Percentiles rank a stretch among this genome's conserved stretches.
Conservation (phyloP, 225 moss, liverwort and hornwort species). For the Rhytidiadelphus loreus region DNA sequence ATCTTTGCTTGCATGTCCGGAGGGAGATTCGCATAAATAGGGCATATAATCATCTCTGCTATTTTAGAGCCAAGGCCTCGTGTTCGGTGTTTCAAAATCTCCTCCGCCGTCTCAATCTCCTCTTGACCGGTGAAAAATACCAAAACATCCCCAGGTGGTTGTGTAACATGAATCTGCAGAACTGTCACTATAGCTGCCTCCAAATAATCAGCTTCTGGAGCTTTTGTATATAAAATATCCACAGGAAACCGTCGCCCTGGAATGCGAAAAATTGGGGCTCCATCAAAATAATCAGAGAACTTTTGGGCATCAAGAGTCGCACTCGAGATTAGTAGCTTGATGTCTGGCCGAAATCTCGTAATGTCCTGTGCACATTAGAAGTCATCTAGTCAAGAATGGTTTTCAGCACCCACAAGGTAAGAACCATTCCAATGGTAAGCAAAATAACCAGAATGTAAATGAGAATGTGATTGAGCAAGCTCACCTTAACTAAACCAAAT, state of each 20-base stretch:
- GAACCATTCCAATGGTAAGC: not conserved
- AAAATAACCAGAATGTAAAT: not conserved
- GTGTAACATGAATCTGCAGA: constrained; percentile 80
- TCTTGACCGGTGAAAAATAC: constrained; percentile 91
- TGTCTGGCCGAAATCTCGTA: constrained; percentile 85
- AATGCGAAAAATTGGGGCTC: constrained; percentile 90
- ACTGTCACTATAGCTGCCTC: constrained; percentile 81
- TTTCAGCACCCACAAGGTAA: not conserved
- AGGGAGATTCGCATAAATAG: constrained; percentile 91
- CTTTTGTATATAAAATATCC: constrained; percentile 79
- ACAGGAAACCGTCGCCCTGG: constrained; percentile 90
- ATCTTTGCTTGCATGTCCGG: constrained; percentile 97
- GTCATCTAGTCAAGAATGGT: not conserved
- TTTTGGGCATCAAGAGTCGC: constrained; percentile 90
- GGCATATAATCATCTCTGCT: constrained; percentile 93
- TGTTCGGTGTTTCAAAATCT: constrained; percentile 88
- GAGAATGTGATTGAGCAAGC: not conserved
- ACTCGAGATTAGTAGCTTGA: constrained; percentile 92
- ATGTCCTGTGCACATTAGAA: constrained; percentile 54
- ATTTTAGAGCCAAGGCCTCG: constrained; percentile 83
- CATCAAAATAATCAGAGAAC: constrained; percentile 83
- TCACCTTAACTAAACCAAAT: constrained; percentile 86
- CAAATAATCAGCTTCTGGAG: constrained; percentile 94
- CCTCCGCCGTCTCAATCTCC: constrained; percentile 94
- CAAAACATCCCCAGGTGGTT: constrained; percentile 70